These are phyloP conservation scores for Tetratostichococcus sp. DNA, from an alignment of 139 green algal species.

Conservation along the genomic window DNA sequence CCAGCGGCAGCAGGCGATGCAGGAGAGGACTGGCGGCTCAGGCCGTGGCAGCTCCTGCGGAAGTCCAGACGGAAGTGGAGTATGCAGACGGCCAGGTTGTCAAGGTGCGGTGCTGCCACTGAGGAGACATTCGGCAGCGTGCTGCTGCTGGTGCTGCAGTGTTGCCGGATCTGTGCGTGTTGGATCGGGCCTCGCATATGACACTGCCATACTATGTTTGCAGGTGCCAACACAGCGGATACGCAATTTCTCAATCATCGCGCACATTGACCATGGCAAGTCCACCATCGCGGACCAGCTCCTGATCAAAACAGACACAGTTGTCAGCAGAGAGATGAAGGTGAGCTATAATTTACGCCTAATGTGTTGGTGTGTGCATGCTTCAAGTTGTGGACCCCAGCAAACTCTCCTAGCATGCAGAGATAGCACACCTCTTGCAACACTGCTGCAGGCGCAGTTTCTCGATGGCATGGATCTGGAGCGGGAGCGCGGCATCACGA, in stretches of 20 bases:
- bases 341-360: conserved; percentile 17
- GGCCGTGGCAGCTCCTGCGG: neutral
- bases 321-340: conserved; percentile 75
- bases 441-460: conserved; percentile 74
- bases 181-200: no score
- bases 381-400: no score
- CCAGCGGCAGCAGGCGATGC: neutral
- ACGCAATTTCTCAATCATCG: conserved; percentile 82
- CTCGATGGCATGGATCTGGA: conserved; percentile 88
- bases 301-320: conserved; percentile 77
- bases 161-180: no score
- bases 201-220: no score
- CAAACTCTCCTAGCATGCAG: no score
- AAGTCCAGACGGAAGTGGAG: neutral
- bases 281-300: conserved; percentile 76
- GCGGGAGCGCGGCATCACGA: conserved; percentile 84
- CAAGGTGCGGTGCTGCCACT: conserved; percentile 11
- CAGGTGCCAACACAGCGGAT: conserved; percentile 25
- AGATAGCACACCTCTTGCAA: neutral
- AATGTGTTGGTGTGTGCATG: no score
- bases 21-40: neutral
- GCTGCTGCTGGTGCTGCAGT: no score
- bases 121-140: no score
- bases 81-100: conserved; percentile 18
- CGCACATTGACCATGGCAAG: conserved; percentile 84